Base-by-base conservation (phyloP, 2,329 filamentous ascomycete species). In the Phialophora verrucosa region DNA sequence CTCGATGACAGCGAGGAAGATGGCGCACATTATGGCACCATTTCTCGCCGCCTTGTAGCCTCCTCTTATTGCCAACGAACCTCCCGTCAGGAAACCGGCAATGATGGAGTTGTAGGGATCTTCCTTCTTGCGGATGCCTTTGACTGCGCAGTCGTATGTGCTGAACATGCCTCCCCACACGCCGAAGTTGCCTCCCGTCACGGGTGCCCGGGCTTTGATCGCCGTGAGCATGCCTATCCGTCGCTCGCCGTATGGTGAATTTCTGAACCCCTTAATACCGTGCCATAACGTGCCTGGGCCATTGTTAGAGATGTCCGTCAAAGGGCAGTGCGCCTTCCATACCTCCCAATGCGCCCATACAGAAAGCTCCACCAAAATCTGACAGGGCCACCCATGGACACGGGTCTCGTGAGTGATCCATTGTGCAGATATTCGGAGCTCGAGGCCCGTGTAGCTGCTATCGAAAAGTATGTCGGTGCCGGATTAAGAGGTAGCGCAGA, bases 41-140 rank as follows among this genome's bases (percentile, higher is more conserved):
- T 98, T 98, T 74, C 95, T 87, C 70, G 95, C 93, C 25, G 94
- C 92, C 83, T 92, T 93, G 79, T 90, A 90, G 66, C 95, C 95
- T 75, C 95, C 95, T 81, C 95, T 88, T 69, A 98, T 89, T 59
- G 95, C 95, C 38, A 99, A 85, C 32, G 94, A 88, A 73, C 95
- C 95, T 75, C 93, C 93, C 4, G 95, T 98, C 80, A 97, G 94
- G 85, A 97, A 97, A 62, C 95, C 95, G 50, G 94, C 95, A 74
- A 94, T 96, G 78, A 99, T 98, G 75, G 93, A 93, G 82, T 98
- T 98, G 83, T 93, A 98, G 14, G 95, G 93, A 78, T 98, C 95
- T 80, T 99, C 95, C 89, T 97, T 98, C 85, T 95, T 92, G 71
- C 93, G 85, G 64, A 94, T 83, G 65, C 94, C 94, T 85, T 98